Evolutionary conservation across 2,329 filamentous ascomycete species (phyloP).

Genomic region (Aspergillus quadricinctus): DNA sequence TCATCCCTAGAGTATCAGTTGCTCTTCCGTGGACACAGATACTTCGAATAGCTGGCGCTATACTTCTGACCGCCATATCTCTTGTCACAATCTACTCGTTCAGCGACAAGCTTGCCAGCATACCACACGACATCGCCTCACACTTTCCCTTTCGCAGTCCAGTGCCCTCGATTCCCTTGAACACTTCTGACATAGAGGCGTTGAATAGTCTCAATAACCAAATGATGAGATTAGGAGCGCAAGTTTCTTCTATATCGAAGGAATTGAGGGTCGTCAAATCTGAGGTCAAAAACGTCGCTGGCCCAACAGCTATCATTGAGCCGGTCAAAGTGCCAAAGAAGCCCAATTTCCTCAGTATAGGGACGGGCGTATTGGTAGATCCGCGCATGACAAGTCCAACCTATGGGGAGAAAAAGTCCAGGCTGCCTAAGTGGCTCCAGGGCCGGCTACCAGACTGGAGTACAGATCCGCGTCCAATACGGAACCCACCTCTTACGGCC

Average conservation of each 20-base stretch:
- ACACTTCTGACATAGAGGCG: slow-evolving; percentile 20
- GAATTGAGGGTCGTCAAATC: slow-evolving; percentile 24
- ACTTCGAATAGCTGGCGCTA: slow-evolving; percentile 4
- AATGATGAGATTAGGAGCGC: slow-evolving; percentile 23
- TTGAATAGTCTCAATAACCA: slow-evolving; percentile 24
- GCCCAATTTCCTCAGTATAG: slow-evolving; percentile 69
- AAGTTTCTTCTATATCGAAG: slow-evolving; percentile 29
- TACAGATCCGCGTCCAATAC: background rate
- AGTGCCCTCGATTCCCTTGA: slow-evolving; percentile 14
- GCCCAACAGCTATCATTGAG: slow-evolving; percentile 16
- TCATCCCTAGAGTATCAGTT: background rate
- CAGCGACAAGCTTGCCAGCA: slow-evolving; percentile 8
- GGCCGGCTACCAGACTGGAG: background rate
- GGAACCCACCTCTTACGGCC: slow-evolving; percentile 49
- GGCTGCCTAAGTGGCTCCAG: background rate
- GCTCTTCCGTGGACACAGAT: background rate
- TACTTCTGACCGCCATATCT: slow-evolving; percentile 9
- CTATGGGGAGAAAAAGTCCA: slow-evolving; percentile 20
- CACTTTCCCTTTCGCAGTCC: slow-evolving; percentile 5
- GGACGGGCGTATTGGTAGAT: slow-evolving; percentile 64
- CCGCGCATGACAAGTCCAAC: slow-evolving; percentile 56
- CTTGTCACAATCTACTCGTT: slow-evolving; percentile 11
- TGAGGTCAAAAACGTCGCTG: slow-evolving; percentile 18
- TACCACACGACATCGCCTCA: slow-evolving; percentile 15
- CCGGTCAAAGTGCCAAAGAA: slow-evolving; percentile 28